A percentile compares a stretch with the other conserved stretches of the same genome.
Conservation (phyloP, 768 basidiomycete genomes). For the Termitomyces heimii region DNA sequence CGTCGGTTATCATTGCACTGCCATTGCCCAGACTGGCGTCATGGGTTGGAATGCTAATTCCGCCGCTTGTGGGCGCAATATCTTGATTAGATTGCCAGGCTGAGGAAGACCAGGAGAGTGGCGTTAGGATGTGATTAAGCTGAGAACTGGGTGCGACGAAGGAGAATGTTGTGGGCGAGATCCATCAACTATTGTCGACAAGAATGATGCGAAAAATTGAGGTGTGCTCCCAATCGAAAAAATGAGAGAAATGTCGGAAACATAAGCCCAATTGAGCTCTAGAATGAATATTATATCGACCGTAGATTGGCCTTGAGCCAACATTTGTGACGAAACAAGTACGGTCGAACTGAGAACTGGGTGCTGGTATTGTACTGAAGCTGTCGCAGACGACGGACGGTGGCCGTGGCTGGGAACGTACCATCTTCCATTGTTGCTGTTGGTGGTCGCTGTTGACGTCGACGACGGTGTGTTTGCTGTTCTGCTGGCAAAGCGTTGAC, state of each 20-base stretch:
- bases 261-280: constrained; percentile 9
- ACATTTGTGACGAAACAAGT: constrained; percentile 24
- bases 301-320: constrained; percentile 38
- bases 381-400: constrained; percentile 39
- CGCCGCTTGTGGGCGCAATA: constrained; percentile 55
- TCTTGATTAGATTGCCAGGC: constrained; percentile 79
- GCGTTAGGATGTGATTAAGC: constrained; percentile 33
- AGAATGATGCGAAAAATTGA: constrained; percentile 15
- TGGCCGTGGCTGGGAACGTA: constrained; percentile 74
- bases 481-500: constrained; percentile 7
- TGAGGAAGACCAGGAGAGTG: constrained; percentile 35
- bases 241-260: constrained; percentile 11
- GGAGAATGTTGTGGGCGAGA: constrained; percentile 14
- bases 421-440: constrained; percentile 51
- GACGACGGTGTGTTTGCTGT: constrained; percentile 1
- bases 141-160: constrained; percentile 19
- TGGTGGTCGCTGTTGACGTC: constrained; percentile 7
- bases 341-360: constrained; percentile 15
- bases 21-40: constrained; percentile 36
- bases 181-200: constrained; percentile 13
- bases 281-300: constrained; percentile 6
- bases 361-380: constrained; percentile 19
- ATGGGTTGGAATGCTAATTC: constrained; percentile 64
- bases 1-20: constrained; percentile 44
- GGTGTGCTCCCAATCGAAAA: constrained; percentile 10